Conservation (phyloP, 2,329 filamentous ascomycete genomes). For the Paecilomyces dactylethromorphus region DNA sequence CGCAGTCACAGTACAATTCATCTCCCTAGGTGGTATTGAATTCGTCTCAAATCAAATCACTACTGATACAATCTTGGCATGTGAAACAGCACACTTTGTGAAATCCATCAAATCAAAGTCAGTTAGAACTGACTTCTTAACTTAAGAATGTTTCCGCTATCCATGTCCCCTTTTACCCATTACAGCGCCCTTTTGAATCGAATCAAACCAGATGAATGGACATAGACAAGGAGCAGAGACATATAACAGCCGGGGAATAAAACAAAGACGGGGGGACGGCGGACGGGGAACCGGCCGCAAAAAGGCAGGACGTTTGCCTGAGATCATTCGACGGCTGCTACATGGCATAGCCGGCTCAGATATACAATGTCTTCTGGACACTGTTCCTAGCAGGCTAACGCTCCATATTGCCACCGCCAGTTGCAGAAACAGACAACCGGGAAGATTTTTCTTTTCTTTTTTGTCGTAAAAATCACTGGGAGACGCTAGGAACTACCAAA, state of each 20-base stretch:
- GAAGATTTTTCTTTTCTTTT: background rate
- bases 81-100: background rate
- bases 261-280: background rate
- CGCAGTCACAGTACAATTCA: background rate
- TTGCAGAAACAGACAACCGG: background rate
- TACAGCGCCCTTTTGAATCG: slow-evolving; percentile 32
- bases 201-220: slow-evolving; percentile 17
- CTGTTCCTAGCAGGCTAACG: background rate
- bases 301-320: background rate
- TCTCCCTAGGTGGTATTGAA: background rate
- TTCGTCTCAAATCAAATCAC: background rate
- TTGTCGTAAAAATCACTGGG: background rate
- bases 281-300: background rate
- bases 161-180: slow-evolving; percentile 32
- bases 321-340: background rate
- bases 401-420: background rate
- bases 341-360: background rate
- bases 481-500: background rate
- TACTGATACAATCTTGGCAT: background rate
- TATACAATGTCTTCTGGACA: background rate
- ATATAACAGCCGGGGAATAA: background rate
- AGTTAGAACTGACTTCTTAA: background rate
- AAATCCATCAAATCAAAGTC: background rate
- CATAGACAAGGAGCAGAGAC: slow-evolving; percentile 1
- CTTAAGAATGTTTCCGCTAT: slow-evolving; percentile 24